Base-by-base conservation (phyloP, 202 grass and related monocot species). In the Carex sylvatica region DNA sequence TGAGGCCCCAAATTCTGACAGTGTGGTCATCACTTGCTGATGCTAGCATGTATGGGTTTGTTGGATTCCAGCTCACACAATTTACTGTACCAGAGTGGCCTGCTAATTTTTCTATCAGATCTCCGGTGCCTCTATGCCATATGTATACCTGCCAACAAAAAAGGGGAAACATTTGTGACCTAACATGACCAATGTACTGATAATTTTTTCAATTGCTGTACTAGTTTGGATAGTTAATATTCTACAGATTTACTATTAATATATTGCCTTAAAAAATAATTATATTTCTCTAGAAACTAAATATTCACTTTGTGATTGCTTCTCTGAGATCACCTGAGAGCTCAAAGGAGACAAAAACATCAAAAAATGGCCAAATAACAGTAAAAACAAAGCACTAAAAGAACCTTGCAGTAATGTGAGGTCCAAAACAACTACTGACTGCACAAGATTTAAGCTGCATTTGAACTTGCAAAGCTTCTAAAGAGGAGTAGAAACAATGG, bases 41-140 rank as follows among this genome's bases (percentile, higher is more conserved):
- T 40, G 95, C 92, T 1, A 98, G 90, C 95, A 98, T 94, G 76
- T 94, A 89, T 6, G 95, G 95, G 69, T 98, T 94, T 2, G 59
- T 80, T 19, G 95, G 95, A 65, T 94, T 98, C 95, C 92, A 98
- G 65, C 95, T 94, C 58, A 94, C 95, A 13, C 90, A 93, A 83
- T 98, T 98, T 62, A 98, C 95, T 18, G 87, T 65, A 52, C 90
- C 95, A 0, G 95, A 91, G 84, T 98, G 95, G 24, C 95, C 95
- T 66, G 87, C 71, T 46, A 98, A 76, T 47, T 87, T 83, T 82
- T 98, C 81, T 15, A 98, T 88, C 23, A 98, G 76, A 88, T 91
- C 89, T 69, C 87, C 92, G 2, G 88, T 91, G 59, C 70, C 73
- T 87, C 95, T 83, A 72, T 93, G 95, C 95, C 95, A 98, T 93